These are phyloP conservation scores for Cercophora scortea DNA, from an alignment of 495 filamentous ascomycete genomes.

Conservation along the genomic window DNA sequence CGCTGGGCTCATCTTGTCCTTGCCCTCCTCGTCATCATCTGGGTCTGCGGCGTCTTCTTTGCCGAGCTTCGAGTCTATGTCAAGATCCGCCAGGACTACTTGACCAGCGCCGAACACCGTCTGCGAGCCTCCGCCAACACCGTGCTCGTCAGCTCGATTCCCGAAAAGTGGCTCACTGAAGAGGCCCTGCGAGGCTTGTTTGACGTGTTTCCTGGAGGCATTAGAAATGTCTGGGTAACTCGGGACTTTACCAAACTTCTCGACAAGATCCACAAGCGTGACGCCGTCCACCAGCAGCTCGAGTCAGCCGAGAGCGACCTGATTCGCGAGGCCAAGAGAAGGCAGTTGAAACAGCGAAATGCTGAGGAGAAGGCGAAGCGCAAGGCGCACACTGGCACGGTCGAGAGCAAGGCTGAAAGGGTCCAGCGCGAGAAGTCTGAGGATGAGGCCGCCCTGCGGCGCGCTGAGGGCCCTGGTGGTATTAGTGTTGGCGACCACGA, in stretches of 20 bases:
- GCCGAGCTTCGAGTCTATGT: slow-evolving; percentile 85
- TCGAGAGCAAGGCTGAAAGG: slow-evolving; percentile 44
- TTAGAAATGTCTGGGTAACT: slow-evolving; percentile 96
- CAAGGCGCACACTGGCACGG: slow-evolving; percentile 36
- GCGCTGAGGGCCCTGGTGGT: slow-evolving; percentile 58
- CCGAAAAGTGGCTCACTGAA: slow-evolving; percentile 75
- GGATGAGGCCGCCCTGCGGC: slow-evolving; percentile 50
- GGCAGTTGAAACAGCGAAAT: slow-evolving; percentile 57
- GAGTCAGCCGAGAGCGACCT: slow-evolving; percentile 81
- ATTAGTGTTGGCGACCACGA: slow-evolving; percentile 80
- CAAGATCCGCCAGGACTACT: slow-evolving; percentile 83
- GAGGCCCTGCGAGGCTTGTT: slow-evolving; percentile 79
- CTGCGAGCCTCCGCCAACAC: slow-evolving; percentile 94
- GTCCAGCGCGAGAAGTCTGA: slow-evolving; percentile 35
- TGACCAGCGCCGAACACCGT: slow-evolving; percentile 93
- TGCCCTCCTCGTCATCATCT: slow-evolving; percentile 71
- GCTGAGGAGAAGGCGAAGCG: slow-evolving; percentile 56
- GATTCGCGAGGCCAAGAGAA: slow-evolving; percentile 69
- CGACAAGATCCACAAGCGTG: slow-evolving; percentile 74
- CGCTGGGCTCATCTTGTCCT: slow-evolving; percentile 88
- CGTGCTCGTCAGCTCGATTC: slow-evolving; percentile 85
- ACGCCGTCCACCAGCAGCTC: slow-evolving; percentile 60
- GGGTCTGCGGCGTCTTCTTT: slow-evolving; percentile 84
- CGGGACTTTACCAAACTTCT: slow-evolving; percentile 81
- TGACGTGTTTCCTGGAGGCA: slow-evolving; percentile 92